A percentile compares a stretch with the other conserved stretches of the same genome.
These are phyloP conservation scores for Rhizopogon rudus DNA, from an alignment of 768 basidiomycete genomes.

Conservation along the genomic window DNA sequence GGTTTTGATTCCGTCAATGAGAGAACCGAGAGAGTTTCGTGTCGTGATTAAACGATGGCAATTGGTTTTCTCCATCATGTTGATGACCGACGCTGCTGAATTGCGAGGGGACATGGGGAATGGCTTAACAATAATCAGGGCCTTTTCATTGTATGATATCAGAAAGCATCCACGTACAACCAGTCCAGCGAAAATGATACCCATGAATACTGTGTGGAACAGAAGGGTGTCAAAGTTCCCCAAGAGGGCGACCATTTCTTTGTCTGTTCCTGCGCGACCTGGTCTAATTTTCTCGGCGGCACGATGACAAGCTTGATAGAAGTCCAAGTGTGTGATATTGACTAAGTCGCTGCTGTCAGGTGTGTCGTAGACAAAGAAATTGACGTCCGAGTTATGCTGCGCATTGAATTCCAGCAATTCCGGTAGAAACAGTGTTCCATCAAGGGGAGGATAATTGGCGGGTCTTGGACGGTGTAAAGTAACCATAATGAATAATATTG, in stretches of 20 bases:
- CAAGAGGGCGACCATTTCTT: slow-evolving; percentile 17
- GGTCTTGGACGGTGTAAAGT: not conserved
- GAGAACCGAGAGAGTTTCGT: slow-evolving; percentile 10
- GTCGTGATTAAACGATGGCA: slow-evolving; percentile 17
- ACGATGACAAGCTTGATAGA: slow-evolving; percentile 34
- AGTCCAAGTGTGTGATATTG: slow-evolving; percentile 33
- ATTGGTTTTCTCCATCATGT: slow-evolving; percentile 17
- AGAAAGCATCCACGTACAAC: slow-evolving; percentile 23
- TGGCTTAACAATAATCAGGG: slow-evolving; percentile 21
- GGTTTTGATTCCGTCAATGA: slow-evolving; percentile 8
- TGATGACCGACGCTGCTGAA: slow-evolving; percentile 33
- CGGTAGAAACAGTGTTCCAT: slow-evolving; percentile 13
- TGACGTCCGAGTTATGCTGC: slow-evolving; percentile 24
- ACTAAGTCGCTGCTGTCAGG: slow-evolving; percentile 10
- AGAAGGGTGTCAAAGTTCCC: slow-evolving; percentile 28
- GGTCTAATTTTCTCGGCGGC: slow-evolving; percentile 38
- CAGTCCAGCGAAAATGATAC: slow-evolving; percentile 37
- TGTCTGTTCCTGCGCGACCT: slow-evolving; percentile 16
- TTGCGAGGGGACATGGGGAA: slow-evolving; percentile 38
- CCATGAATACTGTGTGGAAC: slow-evolving; percentile 28
- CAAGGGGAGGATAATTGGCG: not conserved
- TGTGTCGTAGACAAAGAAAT: not conserved
- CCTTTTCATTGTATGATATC: slow-evolving; percentile 12
- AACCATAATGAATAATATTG: not conserved
- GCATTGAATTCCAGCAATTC: slow-evolving; percentile 33